Evolutionary conservation across 441 rosid genomes (phyloP).

Genomic region (Brassica balearica): DNA sequence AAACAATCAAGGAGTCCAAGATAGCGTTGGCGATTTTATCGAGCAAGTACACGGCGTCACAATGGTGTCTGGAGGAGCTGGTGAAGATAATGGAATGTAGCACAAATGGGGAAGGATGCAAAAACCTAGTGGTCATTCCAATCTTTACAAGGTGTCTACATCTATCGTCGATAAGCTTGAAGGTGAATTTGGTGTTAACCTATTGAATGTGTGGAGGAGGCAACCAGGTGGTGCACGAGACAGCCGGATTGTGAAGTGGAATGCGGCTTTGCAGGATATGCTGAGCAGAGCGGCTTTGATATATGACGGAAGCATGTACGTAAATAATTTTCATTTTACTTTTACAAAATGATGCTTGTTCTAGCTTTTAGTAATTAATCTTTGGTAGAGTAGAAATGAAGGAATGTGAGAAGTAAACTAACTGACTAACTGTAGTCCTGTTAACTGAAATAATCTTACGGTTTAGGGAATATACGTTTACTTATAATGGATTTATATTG

Average conservation of each 20-base stretch:
- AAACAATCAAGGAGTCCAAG: constrained; percentile 3
- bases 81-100: constrained; percentile 26
- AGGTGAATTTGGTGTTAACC: not conserved
- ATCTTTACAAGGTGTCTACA: constrained; percentile 14
- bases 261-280: constrained; percentile 22
- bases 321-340: not conserved
- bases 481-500: too few relatives aligned
- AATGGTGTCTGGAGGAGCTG: constrained; percentile 30
- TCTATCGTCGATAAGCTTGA: not conserved
- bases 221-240: not conserved
- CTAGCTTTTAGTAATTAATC: not conserved
- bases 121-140: constrained; percentile 14
- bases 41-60: constrained; percentile 28
- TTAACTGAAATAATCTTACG: too few relatives aligned
- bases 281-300: not conserved
- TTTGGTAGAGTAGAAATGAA: not conserved
- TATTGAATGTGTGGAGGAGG: constrained; percentile 19
- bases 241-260: constrained; percentile 19
- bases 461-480: too few relatives aligned
- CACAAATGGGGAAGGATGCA: not conserved
- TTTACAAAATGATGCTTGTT: not conserved
- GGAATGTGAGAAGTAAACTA: too few relatives aligned
- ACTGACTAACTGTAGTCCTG: too few relatives aligned
- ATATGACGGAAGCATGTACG: not conserved
- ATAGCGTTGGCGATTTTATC: constrained; percentile 19